A percentile compares a stretch with the other conserved stretches of the same genome.
Evolutionary conservation across 345 rosid genomes (phyloP).

Genomic region (Melastoma malabathricum): DNA sequence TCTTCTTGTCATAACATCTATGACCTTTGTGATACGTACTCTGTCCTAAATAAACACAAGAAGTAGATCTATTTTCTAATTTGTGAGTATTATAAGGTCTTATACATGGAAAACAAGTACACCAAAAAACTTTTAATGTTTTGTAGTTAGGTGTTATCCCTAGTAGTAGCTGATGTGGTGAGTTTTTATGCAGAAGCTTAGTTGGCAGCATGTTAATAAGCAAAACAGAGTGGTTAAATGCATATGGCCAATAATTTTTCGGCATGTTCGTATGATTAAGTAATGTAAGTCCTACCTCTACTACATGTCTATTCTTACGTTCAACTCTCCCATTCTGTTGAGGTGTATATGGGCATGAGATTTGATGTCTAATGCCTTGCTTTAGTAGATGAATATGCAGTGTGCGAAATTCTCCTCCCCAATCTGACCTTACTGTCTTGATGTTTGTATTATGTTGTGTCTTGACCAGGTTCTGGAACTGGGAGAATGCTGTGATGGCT

Average conservation of each 20-base stretch:
- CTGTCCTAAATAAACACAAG: neutral
- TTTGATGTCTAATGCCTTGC: neutral
- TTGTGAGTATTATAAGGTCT: neutral
- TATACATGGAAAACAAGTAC: neutral
- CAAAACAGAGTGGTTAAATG: neutral
- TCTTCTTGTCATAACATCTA: neutral
- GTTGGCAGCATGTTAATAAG: neutral
- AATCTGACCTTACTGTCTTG: neutral
- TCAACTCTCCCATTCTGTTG: neutral
- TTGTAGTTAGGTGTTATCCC: no score
- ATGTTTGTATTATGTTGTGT: neutral
- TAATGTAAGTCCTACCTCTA: neutral
- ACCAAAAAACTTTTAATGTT: neutral
- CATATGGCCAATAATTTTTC: neutral
- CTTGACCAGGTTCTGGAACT: neutral
- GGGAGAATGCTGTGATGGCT: neutral
- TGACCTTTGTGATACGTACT: neutral
- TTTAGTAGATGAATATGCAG: neutral
- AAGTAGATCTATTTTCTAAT: no score
- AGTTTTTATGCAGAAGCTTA: neutral
- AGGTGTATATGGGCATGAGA: neutral
- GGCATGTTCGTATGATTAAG: neutral
- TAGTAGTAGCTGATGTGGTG: neutral
- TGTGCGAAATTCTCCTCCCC: neutral
- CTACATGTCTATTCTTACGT: neutral